Percentiles rank a stretch among this genome's conserved stretches.
Conservation (phyloP, 306 rosid species). For the Morella rubra region DNA sequence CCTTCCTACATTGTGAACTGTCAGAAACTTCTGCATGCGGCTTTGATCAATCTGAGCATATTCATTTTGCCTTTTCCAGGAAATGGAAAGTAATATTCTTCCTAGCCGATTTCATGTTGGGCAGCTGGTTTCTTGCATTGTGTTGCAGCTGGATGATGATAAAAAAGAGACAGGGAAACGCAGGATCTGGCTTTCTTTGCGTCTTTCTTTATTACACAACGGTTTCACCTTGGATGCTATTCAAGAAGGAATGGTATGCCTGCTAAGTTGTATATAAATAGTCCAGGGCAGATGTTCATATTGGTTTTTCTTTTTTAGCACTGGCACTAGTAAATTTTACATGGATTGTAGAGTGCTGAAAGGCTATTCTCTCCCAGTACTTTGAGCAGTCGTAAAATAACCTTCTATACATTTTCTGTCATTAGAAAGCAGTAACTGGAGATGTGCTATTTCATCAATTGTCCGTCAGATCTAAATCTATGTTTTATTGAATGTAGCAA, state of each 20-base stretch:
- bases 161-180: slow-evolving; percentile 74
- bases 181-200: slow-evolving; percentile 93
- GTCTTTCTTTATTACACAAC: slow-evolving; percentile 79
- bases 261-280: not conserved
- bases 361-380: not conserved
- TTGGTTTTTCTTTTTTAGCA: not conserved
- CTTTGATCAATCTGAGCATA: slow-evolving; percentile 15
- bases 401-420: not conserved
- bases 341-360: not conserved
- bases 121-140: slow-evolving; percentile 80
- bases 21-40: not conserved
- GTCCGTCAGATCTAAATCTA: not conserved
- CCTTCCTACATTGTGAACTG: not conserved
- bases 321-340: not conserved
- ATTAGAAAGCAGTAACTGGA: not conserved
- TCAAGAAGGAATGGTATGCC: slow-evolving; percentile 90
- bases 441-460: not conserved
- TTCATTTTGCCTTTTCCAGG: slow-evolving; percentile 42
- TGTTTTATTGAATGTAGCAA: not conserved
- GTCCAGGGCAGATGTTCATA: not conserved
- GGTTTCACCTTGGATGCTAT: slow-evolving; percentile 63
- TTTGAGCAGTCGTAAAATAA: not conserved
- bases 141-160: slow-evolving; percentile 68
- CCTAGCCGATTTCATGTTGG: slow-evolving; percentile 65
- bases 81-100: slow-evolving; percentile 51